phyloP scores from a whole-genome alignment of 306 rosid genomes.

The Quercus dentata region DNA sequence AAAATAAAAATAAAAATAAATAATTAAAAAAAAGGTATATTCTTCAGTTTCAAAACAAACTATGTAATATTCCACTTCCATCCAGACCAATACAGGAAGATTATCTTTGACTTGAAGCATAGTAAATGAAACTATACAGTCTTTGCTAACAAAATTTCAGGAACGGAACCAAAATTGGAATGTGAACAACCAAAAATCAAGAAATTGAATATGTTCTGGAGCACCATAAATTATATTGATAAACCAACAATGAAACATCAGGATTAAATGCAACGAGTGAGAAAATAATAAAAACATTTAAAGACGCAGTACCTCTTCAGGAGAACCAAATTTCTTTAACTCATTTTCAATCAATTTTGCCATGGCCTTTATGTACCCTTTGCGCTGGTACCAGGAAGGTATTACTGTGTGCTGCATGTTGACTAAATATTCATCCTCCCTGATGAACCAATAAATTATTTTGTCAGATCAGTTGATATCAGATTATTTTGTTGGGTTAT shows the following conservation, averaged over 20 bases:
- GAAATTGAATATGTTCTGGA: neutral
- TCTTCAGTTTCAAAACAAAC: no score
- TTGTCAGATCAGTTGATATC: slow-evolving; percentile 19
- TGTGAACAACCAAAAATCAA: neutral
- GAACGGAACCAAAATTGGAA: neutral
- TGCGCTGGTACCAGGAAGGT: slow-evolving; percentile 99
- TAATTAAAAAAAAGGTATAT: neutral
- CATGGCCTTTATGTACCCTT: slow-evolving; percentile 95
- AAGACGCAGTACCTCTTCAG: slow-evolving; percentile 51
- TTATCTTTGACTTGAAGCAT: neutral
- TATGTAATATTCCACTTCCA: neutral
- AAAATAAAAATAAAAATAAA: neutral
- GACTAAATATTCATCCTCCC: slow-evolving; percentile 95
- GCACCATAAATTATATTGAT: neutral
- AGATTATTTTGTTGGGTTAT: slow-evolving; percentile 1
- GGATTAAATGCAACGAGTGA: neutral
- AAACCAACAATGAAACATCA: neutral
- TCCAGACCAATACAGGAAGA: neutral
- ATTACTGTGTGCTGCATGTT: slow-evolving; percentile 98
- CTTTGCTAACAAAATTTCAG: neutral
- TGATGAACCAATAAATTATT: slow-evolving; percentile 31
- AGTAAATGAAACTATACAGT: neutral
- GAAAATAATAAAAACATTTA: slow-evolving; percentile 6
- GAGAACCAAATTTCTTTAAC: slow-evolving; percentile 51
- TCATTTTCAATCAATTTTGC: slow-evolving; percentile 90